phyloP scores from a whole-genome alignment of 257 asterid genomes.

The Ballota nigra region DNA sequence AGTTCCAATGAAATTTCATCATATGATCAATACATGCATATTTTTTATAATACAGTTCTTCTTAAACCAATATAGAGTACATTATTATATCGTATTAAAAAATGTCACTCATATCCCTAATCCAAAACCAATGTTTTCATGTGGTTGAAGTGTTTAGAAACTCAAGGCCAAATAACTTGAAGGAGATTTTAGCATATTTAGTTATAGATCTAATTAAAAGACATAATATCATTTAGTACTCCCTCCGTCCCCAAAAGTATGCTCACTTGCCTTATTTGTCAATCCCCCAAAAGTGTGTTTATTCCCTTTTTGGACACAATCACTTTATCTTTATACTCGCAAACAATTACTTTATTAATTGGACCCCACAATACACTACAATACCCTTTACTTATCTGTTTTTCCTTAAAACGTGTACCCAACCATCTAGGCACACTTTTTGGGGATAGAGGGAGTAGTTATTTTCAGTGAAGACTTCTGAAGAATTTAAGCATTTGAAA shows the following conservation, averaged over 20 bases:
- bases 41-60: neutral
- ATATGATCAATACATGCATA: neutral
- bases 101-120: neutral
- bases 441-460: too few species aligned
- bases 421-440: too few species aligned
- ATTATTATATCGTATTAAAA: neutral
- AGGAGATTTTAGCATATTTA: constrained; percentile 1
- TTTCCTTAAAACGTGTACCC: too few species aligned
- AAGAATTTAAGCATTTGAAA: too few species aligned
- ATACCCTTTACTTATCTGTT: too few species aligned
- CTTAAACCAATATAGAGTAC: neutral
- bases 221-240: neutral
- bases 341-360: too few species aligned
- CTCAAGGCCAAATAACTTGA: neutral
- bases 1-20: neutral
- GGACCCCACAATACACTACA: too few species aligned
- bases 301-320: too few species aligned
- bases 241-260: too few species aligned
- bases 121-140: constrained; percentile 1
- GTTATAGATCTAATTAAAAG: neutral
- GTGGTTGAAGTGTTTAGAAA: neutral
- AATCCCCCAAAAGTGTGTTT: too few species aligned
- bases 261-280: too few species aligned
- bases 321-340: too few species aligned
- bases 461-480: constrained; percentile 2